Evolutionary conservation across 306 rosid species (phyloP).

Genomic region (Potentilla sterilis): DNA sequence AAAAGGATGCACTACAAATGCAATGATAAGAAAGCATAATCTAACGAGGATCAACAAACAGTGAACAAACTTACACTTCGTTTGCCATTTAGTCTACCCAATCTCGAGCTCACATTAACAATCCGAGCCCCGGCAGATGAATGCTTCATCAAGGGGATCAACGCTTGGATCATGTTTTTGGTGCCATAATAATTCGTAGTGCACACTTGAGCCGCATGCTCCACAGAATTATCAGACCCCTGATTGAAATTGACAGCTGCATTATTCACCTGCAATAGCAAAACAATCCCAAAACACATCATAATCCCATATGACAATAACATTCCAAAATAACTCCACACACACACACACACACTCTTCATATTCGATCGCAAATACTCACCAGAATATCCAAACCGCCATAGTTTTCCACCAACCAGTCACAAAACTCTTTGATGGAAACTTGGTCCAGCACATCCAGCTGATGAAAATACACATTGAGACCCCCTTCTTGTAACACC

Average conservation of each 20-base stretch:
- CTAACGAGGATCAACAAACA: neutral
- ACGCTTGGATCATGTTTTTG: slow-evolving; percentile 67
- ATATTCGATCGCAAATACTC: slow-evolving; percentile 15
- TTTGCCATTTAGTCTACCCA: slow-evolving; percentile 75
- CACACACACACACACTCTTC: neutral
- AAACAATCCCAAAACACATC: neutral
- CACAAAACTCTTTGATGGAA: slow-evolving; percentile 50
- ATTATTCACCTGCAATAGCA: slow-evolving; percentile 61
- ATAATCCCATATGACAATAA: neutral
- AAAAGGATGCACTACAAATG: neutral
- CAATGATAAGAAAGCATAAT: neutral
- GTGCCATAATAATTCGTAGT: slow-evolving; percentile 77
- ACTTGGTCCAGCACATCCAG: slow-evolving; percentile 69
- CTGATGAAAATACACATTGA: slow-evolving; percentile 62
- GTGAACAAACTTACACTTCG: slow-evolving; percentile 57
- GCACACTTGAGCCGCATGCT: slow-evolving; percentile 57
- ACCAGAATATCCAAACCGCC: slow-evolving; percentile 88
- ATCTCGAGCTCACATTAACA: slow-evolving; percentile 81
- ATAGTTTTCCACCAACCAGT: slow-evolving; percentile 66
- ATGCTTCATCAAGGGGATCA: slow-evolving; percentile 84
- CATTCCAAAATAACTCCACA: slow-evolving; percentile 6
- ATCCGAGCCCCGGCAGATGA: slow-evolving; percentile 67
- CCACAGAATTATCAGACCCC: slow-evolving; percentile 73
- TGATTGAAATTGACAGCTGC: slow-evolving; percentile 88
- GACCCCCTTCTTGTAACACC: slow-evolving; percentile 85